phyloP scores from a whole-genome alignment of 257 asterid genomes.

The Capsicum pubescens region DNA sequence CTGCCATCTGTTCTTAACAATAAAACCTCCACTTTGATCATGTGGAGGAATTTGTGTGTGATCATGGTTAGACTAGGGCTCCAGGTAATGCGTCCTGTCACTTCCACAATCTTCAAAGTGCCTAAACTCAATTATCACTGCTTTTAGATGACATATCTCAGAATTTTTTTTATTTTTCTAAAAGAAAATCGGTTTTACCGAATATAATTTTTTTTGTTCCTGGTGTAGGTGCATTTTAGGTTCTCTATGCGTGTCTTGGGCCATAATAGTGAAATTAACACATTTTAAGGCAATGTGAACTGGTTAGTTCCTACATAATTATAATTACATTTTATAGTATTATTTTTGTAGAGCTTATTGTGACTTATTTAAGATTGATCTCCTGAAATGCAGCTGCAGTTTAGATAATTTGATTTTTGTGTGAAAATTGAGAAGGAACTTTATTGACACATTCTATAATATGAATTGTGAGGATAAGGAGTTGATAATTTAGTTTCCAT shows the following conservation, averaged over 20 bases:
- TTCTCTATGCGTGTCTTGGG: constrained; percentile 99
- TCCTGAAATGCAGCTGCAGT: no score
- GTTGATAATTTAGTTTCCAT: not conserved
- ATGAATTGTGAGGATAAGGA: not conserved
- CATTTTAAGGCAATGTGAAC: no score
- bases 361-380: no score
- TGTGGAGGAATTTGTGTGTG: constrained; percentile 57
- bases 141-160: constrained; percentile 7
- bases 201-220: constrained; percentile 33
- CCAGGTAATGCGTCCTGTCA: constrained; percentile 42
- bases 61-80: constrained; percentile 59
- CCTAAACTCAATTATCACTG: constrained; percentile 35
- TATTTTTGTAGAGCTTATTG: no score
- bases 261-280: constrained; percentile 94
- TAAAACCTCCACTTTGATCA: constrained; percentile 49
- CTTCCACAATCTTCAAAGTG: constrained; percentile 44
- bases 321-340: no score
- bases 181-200: constrained; percentile 26
- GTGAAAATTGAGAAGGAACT: no score
- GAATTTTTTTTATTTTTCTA: not conserved
- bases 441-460: not conserved
- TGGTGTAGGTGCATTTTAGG: constrained; percentile 83
- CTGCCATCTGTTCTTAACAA: constrained; percentile 59
- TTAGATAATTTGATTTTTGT: no score
- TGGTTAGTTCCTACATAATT: no score